Base-by-base conservation (phyloP, 164 flowering plant species). In the Liriodendron chinense region DNA sequence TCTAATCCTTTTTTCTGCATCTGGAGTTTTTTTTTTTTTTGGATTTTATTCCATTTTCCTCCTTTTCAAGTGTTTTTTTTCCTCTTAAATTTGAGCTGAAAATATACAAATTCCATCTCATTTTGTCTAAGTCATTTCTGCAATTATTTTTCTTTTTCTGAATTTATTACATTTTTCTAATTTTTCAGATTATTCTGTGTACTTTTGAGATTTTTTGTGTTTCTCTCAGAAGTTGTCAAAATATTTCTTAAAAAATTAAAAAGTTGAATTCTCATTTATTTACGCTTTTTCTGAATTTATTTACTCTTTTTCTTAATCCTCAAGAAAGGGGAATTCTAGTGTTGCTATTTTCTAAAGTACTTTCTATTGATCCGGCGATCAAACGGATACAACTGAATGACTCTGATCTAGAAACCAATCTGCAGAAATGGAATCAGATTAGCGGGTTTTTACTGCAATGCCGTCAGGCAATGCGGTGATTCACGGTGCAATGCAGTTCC, bases 401-500 rank as follows among this genome's bases (percentile, higher is more conserved):
- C 43, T 34, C 24, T 9, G 22, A 64, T 21, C 4, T 64, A 64
- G 67, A 12, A 26, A 64, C 24, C 28, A 34, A 26, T 25, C 43
- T 26, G 48, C 1, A 8, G 18, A 28, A 5, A 66, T 25, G 47
- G 13, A 28, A 66, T 64, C 24, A 28, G 21, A 24, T 14, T 72
- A 62, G 68, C n/a, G 13, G 57, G 13, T 76, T 76, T 77, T 57
- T 49, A 89, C 89, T 92, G 90, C 92, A 87, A 88, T 93, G 96
- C 93, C 92, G 78, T 81, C 91, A 34, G 91, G 88, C 74, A 87
- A 87, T 82, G 86, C 80, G 75, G 86, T 77, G 68, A 47, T 81
- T 53, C 61, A 88, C 6, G 94, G 91, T 47, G 88, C 88, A 86
- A 86, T 85, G 85, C 89, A 83, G 83, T 86, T 81, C 82, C 73